A percentile compares a stretch with the other conserved stretches of the same genome.
Evolutionary conservation across 495 filamentous ascomycete genomes (phyloP).

Genomic region (Staphylotrichum longicolle): DNA sequence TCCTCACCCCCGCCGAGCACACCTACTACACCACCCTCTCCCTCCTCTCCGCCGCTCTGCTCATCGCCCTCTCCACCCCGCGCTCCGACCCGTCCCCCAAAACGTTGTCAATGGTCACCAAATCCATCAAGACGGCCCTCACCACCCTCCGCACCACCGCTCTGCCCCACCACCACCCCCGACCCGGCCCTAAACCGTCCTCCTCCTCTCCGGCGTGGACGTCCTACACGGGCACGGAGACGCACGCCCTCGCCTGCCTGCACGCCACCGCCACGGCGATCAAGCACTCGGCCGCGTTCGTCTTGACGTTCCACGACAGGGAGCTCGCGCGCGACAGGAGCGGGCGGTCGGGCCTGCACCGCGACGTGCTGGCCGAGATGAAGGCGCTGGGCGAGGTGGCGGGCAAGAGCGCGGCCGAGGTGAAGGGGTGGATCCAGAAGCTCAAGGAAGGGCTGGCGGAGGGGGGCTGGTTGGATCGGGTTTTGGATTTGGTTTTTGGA

Average conservation of each 20-base stretch:
- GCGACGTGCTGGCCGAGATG: constrained; percentile 39
- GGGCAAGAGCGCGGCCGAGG: constrained; percentile 29
- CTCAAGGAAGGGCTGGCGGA: constrained; percentile 35
- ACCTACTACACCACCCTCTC: constrained; percentile 32
- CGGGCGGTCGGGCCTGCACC: constrained; percentile 36
- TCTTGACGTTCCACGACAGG: constrained; percentile 36
- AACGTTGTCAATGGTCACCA: constrained; percentile 15
- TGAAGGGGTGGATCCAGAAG: constrained; percentile 33
- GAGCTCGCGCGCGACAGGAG: constrained; percentile 39
- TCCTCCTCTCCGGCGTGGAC: not conserved
- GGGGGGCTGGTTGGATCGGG: constrained; percentile 42
- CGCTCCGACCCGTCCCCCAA: constrained; percentile 23
- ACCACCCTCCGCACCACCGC: constrained; percentile 24
- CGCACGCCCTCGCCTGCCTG: constrained; percentile 34
- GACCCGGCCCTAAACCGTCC: constrained; percentile 14
- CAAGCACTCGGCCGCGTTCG: constrained; percentile 36
- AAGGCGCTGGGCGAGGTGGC: constrained; percentile 36
- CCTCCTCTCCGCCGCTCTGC: constrained; percentile 26
- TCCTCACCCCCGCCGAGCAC: constrained; percentile 28
- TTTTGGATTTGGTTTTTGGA: constrained; percentile 30
- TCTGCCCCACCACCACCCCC: not conserved
- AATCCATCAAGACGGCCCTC: constrained; percentile 24
- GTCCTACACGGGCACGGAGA: constrained; percentile 21
- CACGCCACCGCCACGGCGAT: constrained; percentile 40
- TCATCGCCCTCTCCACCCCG: constrained; percentile 29